Evolutionary conservation across 2,329 filamentous ascomycete species (phyloP), one percentile per base, ranked within the genome.

Genomic region (Trichoderma sp.): DNA sequence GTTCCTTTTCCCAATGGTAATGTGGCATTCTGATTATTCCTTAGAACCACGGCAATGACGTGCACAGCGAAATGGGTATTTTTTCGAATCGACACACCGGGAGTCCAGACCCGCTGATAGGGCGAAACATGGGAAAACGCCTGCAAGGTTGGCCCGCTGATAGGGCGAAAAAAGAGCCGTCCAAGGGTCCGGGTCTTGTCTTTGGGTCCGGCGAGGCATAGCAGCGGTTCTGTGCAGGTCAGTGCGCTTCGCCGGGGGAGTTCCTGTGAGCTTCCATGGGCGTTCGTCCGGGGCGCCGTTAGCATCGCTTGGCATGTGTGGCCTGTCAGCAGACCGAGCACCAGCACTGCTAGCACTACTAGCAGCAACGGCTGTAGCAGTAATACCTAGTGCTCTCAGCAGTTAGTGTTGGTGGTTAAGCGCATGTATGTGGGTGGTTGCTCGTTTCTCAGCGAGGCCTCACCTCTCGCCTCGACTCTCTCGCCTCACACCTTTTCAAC

Each of bases 301-400:
- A 43, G 40, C 16, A 43, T 43, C 7, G 16, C 40, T 43, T 43
- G 40, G 40, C 40, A 43, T 43, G 40, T 43, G 40, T 43, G 16
- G 64, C 53, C 53, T 24, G 64, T 67, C 64, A 67, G 64, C 64
- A 67, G 64, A 67, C 55, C 64, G 55, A 59, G 40, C 40, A 24
- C 52, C 5, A 40, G 24, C 14, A 11, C 37, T 49, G 27, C 40
- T 31, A 59, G 11, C 64, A 43, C 2, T 19, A 19, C 11, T 43
- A 43, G 37, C 37, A 43, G 14, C 13, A 40, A n/a, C 8, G 11
- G 33, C 11, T 13, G 13, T 1, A 5, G 33, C 33, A 5, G 11
- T 35, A 35, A 14, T 35, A 35, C 33, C 33, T 35, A 35, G 33
- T 13, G 13, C 33, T 35, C 33, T 35, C 33, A 43, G 40, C 40